Base-by-base conservation (phyloP, 2,329 filamentous ascomycete species). In the Ophiostoma sp. region DNA sequence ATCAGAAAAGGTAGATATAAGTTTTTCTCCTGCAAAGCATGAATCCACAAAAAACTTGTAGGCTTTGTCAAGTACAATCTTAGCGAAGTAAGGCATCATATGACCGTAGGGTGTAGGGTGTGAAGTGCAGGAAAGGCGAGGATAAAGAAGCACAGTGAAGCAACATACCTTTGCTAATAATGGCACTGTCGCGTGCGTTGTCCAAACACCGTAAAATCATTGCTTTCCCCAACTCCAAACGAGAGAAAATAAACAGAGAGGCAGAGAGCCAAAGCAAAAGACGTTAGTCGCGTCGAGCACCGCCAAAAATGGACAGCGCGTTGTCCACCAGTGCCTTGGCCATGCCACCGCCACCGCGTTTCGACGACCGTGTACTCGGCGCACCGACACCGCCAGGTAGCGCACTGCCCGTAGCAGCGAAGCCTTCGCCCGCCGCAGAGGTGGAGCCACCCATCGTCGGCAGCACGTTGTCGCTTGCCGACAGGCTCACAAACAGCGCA, bases 401-500 rank as follows among this genome's bases (percentile, higher is more conserved):
- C 76, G 38, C 80, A 83, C 66, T 84, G 82, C 72, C 93, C 6
- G 55, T 68, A 2, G 18, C 60, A 5, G 63, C 63, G 9, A 64
- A 64, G 5, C 63, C 63, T 1, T 64, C 63, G 5, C 63, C 63
- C 11, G 40, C 7, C 4, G 41, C 42, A 18, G 41, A 14, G 55
- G 6, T 3, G 55, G 14, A 60, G 55, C 87, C 92, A 12, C 92
- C 92, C 85, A 97, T 97, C 7, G 89, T 96, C 0, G 95, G 95
- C 66, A 99, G 80, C 3, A 98, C 92, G 76, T 98, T 98, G 76
- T 99, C 95, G 67, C 93, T 92, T 0, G 95, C 95, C 18, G 92
- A 96, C 58, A 99, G 79, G 74, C 91, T 96, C 66, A 99, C 94
- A 76, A 99, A 99, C 14, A 99, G 83, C 16, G 93, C 88, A 76